A percentile compares a stretch with the other conserved stretches of the same genome.
These are phyloP conservation scores for Endogone sp. DNA, from an alignment of 192 early-diverging fungal species.

Conservation along the genomic window DNA sequence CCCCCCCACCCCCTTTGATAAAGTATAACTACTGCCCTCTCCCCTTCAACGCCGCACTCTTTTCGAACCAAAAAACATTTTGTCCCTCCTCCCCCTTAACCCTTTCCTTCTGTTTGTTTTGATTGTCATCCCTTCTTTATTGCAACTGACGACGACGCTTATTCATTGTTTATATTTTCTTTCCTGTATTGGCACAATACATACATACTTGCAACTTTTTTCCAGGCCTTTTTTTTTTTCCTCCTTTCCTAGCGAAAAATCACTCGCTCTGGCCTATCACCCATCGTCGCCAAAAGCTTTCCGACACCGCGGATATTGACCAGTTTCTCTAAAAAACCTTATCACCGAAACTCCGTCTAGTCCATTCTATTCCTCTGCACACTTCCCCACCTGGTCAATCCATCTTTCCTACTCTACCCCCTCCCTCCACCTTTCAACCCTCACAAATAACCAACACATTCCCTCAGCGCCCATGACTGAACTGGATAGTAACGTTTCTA, in stretches of 20 bases:
- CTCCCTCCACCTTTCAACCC: neutral
- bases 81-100: neutral
- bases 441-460: neutral
- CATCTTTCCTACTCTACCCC: no score
- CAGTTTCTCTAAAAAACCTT: no score
- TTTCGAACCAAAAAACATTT: neutral
- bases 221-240: neutral
- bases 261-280: neutral
- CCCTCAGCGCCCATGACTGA: constrained; percentile 1
- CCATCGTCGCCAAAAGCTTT: neutral
- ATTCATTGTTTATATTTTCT: neutral
- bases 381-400: no score
- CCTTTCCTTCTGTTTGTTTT: neutral
- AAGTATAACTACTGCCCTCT: neutral
- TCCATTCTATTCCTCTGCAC: no score
- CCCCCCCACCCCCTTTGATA: no score
- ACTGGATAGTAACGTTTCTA: neutral
- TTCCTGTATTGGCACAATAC: neutral
- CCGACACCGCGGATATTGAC: neutral
- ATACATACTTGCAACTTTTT: neutral
- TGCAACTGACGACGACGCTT: neutral
- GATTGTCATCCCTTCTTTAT: neutral
- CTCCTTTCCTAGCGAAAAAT: neutral
- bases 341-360: no score
- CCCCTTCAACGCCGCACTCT: neutral